Conservation (phyloP, 352 stramenopile species). For the Globisporangium splendens region DNA sequence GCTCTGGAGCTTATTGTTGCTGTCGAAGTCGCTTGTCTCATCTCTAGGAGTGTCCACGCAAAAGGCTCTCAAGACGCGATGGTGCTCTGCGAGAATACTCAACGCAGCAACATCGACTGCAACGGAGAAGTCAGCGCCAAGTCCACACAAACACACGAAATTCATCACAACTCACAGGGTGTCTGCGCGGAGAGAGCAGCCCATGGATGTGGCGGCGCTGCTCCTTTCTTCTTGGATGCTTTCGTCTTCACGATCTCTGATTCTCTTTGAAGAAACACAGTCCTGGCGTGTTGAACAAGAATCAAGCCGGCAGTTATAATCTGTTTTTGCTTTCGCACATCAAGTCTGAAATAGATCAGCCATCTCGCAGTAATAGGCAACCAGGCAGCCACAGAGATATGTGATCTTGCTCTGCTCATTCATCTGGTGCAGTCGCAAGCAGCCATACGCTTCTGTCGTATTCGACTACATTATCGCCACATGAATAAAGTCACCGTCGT, state of each 20-base stretch:
- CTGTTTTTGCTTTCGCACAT: too few species aligned
- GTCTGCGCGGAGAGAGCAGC: conserved; percentile 28
- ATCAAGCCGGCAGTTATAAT: too few species aligned
- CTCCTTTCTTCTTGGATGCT: conserved; percentile 20
- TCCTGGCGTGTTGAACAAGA: too few species aligned
- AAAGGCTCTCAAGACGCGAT: conserved; percentile 41
- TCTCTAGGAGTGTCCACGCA: neutral
- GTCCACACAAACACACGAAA: neutral
- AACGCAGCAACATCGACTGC: conserved; percentile 38
- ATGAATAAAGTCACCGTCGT: conserved; percentile 44
- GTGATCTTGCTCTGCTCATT: neutral
- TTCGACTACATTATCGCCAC: neutral
- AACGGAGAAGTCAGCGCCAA: neutral
- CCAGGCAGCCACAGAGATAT: too few species aligned
- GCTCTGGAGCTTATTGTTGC: neutral
- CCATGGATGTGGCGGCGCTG: conserved; percentile 21
- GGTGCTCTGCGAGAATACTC: conserved; percentile 36
- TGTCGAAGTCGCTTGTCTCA: neutral
- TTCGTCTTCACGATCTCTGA: conserved; percentile 19
- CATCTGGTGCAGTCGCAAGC: neutral
- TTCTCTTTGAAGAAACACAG: too few species aligned
- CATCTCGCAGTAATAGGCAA: too few species aligned
- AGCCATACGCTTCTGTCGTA: neutral
- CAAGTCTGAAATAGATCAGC: too few species aligned
- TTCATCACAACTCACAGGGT: conserved; percentile 21